phyloP scores from a whole-genome alignment of 345 rosid genomes.

The Pugionium dolabratum region DNA sequence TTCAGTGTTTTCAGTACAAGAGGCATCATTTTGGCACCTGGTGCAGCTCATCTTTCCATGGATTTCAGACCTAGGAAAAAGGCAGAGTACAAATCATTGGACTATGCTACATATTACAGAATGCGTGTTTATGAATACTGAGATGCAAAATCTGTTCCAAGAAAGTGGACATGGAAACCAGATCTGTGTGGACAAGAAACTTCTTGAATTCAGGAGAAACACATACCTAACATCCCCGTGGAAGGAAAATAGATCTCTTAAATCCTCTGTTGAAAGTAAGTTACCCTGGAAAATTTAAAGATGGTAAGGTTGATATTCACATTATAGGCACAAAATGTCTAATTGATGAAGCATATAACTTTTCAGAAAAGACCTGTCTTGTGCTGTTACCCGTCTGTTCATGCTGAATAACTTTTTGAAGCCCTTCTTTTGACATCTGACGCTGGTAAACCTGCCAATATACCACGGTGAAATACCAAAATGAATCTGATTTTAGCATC shows the following conservation, averaged over 20 bases:
- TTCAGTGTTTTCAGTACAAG: constrained; percentile 35
- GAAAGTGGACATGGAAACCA: constrained; percentile 7
- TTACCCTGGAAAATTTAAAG: constrained; percentile 61
- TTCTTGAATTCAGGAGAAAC: not conserved
- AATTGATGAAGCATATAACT: constrained; percentile 4
- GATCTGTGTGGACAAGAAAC: not conserved
- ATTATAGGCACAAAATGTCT: constrained; percentile 6
- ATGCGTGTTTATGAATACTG: not conserved
- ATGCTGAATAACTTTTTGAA: constrained; percentile 87
- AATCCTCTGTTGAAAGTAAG: constrained; percentile 78
- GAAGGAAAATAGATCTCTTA: constrained; percentile 84
- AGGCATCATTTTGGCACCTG: constrained; percentile 55
- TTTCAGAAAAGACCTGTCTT: constrained; percentile 52
- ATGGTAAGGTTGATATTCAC: constrained; percentile 25
- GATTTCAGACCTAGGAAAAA: constrained; percentile 71
- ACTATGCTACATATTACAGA: not conserved
- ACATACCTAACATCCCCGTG: constrained; percentile 68
- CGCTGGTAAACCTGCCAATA: constrained; percentile 88
- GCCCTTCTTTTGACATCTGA: constrained; percentile 99
- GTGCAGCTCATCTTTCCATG: constrained; percentile 81
- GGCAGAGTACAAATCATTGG: constrained; percentile 5
- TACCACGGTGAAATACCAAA: constrained; percentile 15
- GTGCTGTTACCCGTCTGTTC: constrained; percentile 54
- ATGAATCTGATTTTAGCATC: constrained; percentile 24
- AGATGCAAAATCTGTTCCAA: constrained; percentile 9